Percentiles rank a stretch among this genome's conserved stretches.
phyloP scores from a whole-genome alignment of 129 eudicot genomes.

The Deinandra increscens region DNA sequence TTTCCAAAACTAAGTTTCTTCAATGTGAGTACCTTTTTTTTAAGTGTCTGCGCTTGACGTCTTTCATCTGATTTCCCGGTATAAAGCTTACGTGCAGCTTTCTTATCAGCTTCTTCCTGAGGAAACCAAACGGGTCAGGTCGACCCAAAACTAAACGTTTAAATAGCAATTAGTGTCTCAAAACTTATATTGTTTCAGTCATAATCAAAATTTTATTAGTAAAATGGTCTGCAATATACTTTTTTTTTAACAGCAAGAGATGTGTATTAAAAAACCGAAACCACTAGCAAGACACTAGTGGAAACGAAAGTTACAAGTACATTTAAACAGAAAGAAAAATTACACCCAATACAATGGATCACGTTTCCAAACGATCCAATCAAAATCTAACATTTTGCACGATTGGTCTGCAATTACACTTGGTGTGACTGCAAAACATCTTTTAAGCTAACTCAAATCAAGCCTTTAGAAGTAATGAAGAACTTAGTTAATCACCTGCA shows the following conservation, averaged over 20 bases:
- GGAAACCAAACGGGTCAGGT: not conserved
- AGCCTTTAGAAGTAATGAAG: not conserved
- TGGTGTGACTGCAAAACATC: not conserved
- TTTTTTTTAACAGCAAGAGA: too few relatives aligned
- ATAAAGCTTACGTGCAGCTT: slow-evolving; percentile 56
- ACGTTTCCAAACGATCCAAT: too few relatives aligned
- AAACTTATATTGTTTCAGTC: not conserved
- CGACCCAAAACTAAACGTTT: not conserved
- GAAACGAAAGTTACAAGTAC: too few relatives aligned
- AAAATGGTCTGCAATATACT: not conserved
- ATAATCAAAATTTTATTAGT: not conserved
- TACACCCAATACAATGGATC: too few relatives aligned
- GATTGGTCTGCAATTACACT: not conserved
- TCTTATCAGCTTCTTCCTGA: slow-evolving; percentile 78
- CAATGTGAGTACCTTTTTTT: slow-evolving; percentile 32
- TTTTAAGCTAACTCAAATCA: not conserved
- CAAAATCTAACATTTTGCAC: too few relatives aligned
- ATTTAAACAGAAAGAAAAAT: too few relatives aligned
- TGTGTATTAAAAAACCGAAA: too few relatives aligned
- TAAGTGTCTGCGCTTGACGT: slow-evolving; percentile 51
- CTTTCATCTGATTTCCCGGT: slow-evolving; percentile 58
- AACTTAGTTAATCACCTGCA: slow-evolving; percentile 50
- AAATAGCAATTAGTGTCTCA: not conserved
- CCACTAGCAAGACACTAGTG: too few relatives aligned
- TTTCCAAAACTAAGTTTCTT: not conserved